These are phyloP conservation scores for Tetrahymena malaccensis DNA, from an alignment of 73 alveolate genomes.

Conservation along the genomic window DNA sequence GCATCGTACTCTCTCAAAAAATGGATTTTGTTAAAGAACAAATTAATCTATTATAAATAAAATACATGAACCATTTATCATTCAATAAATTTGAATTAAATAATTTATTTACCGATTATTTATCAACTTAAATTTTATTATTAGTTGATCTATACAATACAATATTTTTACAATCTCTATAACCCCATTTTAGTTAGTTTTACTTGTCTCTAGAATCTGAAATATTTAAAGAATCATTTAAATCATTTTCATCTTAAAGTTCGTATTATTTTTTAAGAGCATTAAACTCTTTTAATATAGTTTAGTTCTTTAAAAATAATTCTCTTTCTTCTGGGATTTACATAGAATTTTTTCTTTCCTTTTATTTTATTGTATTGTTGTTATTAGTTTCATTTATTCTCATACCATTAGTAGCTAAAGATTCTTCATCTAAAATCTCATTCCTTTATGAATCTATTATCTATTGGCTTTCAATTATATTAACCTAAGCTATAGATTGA, in stretches of 20 bases:
- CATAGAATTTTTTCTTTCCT: no score
- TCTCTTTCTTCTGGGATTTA: background rate
- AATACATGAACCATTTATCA: no score
- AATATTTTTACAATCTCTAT: background rate
- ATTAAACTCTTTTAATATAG: background rate
- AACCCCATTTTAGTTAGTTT: background rate
- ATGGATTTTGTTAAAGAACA: background rate
- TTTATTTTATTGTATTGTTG: background rate
- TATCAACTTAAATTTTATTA: background rate
- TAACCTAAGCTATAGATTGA: background rate
- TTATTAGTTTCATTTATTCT: background rate
- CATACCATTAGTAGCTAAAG: background rate
- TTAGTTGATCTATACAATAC: background rate
- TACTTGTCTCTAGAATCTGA: background rate
- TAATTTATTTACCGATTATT: background rate
- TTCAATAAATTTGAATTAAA: no score
- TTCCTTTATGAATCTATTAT: background rate
- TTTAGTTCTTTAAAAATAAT: background rate
- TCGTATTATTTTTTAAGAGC: background rate
- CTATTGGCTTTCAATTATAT: background rate
- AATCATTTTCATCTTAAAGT: background rate
- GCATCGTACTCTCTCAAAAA: background rate
- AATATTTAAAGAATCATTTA: no score
- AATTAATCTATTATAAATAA: background rate
- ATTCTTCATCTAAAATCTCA: background rate